Evolutionary conservation across 495 filamentous ascomycete species (phyloP).

Genomic region (Penicillium soppii): DNA sequence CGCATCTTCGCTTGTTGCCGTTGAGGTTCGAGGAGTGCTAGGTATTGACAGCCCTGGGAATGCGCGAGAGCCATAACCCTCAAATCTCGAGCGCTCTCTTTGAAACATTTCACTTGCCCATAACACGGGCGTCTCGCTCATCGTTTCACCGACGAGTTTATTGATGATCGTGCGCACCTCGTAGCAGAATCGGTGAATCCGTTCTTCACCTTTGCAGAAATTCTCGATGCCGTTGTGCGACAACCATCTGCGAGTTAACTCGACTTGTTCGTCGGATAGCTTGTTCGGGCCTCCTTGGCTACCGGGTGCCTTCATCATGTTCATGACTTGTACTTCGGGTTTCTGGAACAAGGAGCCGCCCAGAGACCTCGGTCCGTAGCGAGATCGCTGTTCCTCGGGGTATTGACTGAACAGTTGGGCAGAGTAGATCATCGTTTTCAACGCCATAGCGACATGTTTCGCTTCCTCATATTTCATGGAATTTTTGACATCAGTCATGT

Average conservation of each 20-base stretch:
- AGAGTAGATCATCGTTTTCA: slow-evolving; percentile 82
- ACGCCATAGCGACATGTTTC: slow-evolving; percentile 77
- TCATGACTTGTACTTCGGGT: slow-evolving; percentile 83
- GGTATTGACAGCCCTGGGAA: slow-evolving; percentile 47
- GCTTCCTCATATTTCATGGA: slow-evolving; percentile 89
- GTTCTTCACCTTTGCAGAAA: slow-evolving; percentile 92
- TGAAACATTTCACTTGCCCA: slow-evolving; percentile 91
- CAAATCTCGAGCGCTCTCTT: slow-evolving; percentile 73
- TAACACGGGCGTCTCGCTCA: slow-evolving; percentile 83
- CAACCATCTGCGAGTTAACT: slow-evolving; percentile 82
- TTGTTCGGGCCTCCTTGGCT: slow-evolving; percentile 92
- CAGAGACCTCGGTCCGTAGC: slow-evolving; percentile 46
- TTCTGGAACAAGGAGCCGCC: slow-evolving; percentile 71
- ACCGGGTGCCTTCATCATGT: slow-evolving; percentile 76
- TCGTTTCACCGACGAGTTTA: slow-evolving; percentile 82
- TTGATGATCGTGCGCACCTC: slow-evolving; percentile 86
- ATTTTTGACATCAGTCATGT: slow-evolving; percentile 92
- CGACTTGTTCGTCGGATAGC: slow-evolving; percentile 91
- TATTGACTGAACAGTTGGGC: slow-evolving; percentile 42
- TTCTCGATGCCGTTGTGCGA: slow-evolving; percentile 81
- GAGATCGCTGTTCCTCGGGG: slow-evolving; percentile 45
- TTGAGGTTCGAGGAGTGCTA: slow-evolving; percentile 45
- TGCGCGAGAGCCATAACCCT: slow-evolving; percentile 55
- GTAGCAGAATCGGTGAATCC: slow-evolving; percentile 90
- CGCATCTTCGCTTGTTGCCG: slow-evolving; percentile 53